phyloP scores from a whole-genome alignment of 805 yeast genomes.

The Teunomyces pallodes region DNA sequence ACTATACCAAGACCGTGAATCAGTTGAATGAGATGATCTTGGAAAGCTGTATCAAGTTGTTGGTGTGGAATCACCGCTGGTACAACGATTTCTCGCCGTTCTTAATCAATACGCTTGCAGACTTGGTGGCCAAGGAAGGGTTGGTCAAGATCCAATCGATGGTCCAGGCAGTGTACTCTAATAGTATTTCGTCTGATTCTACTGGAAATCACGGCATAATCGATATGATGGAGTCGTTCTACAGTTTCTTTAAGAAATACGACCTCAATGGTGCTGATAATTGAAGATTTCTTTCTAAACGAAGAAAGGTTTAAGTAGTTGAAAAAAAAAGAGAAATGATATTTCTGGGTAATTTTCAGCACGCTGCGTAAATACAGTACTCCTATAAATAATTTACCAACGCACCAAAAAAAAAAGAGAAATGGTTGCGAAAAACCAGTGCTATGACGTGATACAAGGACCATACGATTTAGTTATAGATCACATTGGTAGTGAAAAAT shows the following conservation, averaged over 20 bases:
- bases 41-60: conserved; percentile 67
- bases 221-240: conserved; percentile 53
- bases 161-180: conserved; percentile 62
- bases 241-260: conserved; percentile 47
- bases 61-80: conserved; percentile 99
- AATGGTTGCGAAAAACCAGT: neutral
- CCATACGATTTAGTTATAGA: too few relatives aligned
- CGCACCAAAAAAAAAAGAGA: too few relatives aligned
- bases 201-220: conserved; percentile 51
- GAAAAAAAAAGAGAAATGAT: neutral
- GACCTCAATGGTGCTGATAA: conserved; percentile 44
- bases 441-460: neutral
- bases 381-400: too few relatives aligned
- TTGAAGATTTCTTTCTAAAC: conserved; percentile 6
- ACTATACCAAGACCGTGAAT: conserved; percentile 37
- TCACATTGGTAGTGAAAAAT: neutral
- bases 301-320: neutral
- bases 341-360: neutral
- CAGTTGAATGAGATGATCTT: conserved; percentile 57
- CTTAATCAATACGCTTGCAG: conserved; percentile 54
- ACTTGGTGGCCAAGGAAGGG: conserved; percentile 73
- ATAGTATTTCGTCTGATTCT: conserved; percentile 16
- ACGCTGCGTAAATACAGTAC: neutral
- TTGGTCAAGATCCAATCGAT: conserved; percentile 71
- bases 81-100: conserved; percentile 84